Evolutionary conservation across 768 basidiomycete genomes (phyloP), one percentile per base, ranked within the genome.

Genomic region (Auricularia sp.): DNA sequence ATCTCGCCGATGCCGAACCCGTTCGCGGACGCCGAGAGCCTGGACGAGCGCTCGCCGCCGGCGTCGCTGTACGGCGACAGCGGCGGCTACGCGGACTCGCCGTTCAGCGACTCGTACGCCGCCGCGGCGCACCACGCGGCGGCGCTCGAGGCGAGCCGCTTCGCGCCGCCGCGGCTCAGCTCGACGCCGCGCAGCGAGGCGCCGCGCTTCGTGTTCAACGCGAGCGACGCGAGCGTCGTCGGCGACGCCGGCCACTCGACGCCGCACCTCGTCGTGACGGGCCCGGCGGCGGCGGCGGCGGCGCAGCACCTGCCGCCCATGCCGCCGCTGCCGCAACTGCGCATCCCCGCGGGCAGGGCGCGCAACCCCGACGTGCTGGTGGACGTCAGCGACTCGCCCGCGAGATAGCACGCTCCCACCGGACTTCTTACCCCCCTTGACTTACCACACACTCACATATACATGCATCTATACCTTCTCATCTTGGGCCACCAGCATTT

Each of bases 41-140:
- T 34, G 16, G 16, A 34, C 23, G 56, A 23, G 29, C 11, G 56
- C 56, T n/a, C 23, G 47, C 47, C 11, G 47, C 18, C 56, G 29
- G 34, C 56, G 16, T 59, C 29, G 56, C 23, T 23, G 29, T 59
- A n/a, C 23, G 23, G 56, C 56, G 56, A 59, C 23, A 21, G 10
- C 23, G 56, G 33, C 23, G 4, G 10, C 23, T 21, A 59, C 23
- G 7, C 4, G 23, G 23, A 23, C 4, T 59, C 56, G 56, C 56
- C 56, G 34, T 59, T 59, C 56, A 59, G 56, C 56, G 56, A 59
- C 18, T 59, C 56, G 56, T 59, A 59, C 56, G 56, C 56, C 6
- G 56, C 56, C 12, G 56, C 34, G 11, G 56, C 56, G 23, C 56
- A 59, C 56, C 56, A 59, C 56, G 29, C 23, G 6, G 56, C 23